A percentile compares a stretch with the other conserved stretches of the same genome.
These are phyloP conservation scores for Gaeumannomyces tritici DNA, from an alignment of 2,329 filamentous ascomycete species.

Conservation along the genomic window DNA sequence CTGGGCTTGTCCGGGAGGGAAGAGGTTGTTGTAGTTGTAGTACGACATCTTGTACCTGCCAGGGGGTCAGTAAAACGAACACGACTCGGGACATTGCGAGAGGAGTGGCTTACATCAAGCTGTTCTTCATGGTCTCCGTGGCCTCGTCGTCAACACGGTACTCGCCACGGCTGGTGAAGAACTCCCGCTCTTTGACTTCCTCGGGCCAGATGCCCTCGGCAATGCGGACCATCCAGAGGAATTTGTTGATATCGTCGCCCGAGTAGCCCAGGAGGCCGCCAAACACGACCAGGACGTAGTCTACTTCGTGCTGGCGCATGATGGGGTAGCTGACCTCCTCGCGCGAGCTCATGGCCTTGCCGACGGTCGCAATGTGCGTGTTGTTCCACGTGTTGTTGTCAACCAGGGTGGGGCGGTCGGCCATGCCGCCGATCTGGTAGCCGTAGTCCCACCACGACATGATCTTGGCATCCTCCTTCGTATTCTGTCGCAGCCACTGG, in stretches of 20 bases:
- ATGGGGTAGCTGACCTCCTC: constrained; percentile 99
- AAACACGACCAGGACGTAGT: constrained; percentile 97
- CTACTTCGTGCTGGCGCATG: constrained; percentile 95
- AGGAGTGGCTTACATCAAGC: constrained; percentile 70
- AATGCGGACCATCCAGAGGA: constrained; percentile 99
- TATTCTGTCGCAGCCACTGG: constrained; percentile 99
- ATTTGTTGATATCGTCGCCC: constrained; percentile 99
- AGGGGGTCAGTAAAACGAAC: background rate
- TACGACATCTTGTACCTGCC: constrained; percentile 99
- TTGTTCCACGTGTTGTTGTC: constrained; percentile 99
- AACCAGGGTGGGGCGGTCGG: constrained; percentile 89
- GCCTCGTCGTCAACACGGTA: constrained; percentile 91
- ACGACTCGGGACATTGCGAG: background rate
- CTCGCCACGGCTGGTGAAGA: constrained; percentile 88
- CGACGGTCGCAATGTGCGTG: constrained; percentile 97
- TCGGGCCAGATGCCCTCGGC: constrained; percentile 99
- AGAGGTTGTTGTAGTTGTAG: constrained; percentile 90
- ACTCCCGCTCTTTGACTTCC: constrained; percentile 93
- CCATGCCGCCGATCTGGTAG: constrained; percentile 99
- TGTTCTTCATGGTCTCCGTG: constrained; percentile 97
- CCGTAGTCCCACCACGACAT: constrained; percentile 99
- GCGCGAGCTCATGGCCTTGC: constrained; percentile 95
- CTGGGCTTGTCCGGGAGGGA: constrained; percentile 80
- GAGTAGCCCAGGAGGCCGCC: constrained; percentile 94
- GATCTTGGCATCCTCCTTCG: constrained; percentile 86